Evolutionary conservation across 345 rosid genomes (phyloP).

Genomic region (Syzygium jambos): DNA sequence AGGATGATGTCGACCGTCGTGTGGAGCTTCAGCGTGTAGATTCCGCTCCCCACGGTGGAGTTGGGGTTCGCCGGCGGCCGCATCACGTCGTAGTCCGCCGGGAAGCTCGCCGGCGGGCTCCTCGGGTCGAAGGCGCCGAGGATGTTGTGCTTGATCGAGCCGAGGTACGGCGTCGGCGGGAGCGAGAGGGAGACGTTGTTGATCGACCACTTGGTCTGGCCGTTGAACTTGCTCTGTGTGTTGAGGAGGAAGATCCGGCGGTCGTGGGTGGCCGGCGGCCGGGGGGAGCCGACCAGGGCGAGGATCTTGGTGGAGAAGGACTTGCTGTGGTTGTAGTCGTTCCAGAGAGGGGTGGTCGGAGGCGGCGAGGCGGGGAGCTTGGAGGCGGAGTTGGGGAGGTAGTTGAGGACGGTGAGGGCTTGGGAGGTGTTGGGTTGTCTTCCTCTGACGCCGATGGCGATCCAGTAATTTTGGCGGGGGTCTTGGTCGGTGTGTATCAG

Average conservation of each 20-base stretch:
- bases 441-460: conserved; percentile 56
- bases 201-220: conserved; percentile 56
- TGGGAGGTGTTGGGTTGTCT: conserved; percentile 50
- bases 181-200: conserved; percentile 62
- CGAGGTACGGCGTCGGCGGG: conserved; percentile 74
- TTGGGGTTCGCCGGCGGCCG: conserved; percentile 41
- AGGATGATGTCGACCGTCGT: conserved; percentile 71
- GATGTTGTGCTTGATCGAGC: conserved; percentile 44
- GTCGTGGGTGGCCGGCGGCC: conserved; percentile 26
- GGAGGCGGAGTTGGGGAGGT: conserved; percentile 29
- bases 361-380: conserved; percentile 42
- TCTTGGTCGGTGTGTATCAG: conserved; percentile 47
- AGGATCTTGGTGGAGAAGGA: conserved; percentile 28
- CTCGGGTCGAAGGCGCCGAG: conserved; percentile 21
- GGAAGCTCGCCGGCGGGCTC: conserved; percentile 40
- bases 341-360: conserved; percentile 57
- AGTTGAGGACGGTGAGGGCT: conserved; percentile 54
- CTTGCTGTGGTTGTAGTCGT: conserved; percentile 50
- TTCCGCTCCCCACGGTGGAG: conserved; percentile 42
- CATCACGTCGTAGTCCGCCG: conserved; percentile 37
- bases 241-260: conserved; percentile 59
- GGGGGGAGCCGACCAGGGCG: conserved; percentile 29
- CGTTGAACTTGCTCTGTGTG: conserved; percentile 60
- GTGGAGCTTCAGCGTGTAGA: conserved; percentile 34
- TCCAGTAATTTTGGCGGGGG: conserved; percentile 47